Percentiles rank a stretch among this genome's conserved stretches.
These are phyloP conservation scores for Acaromyces ingoldii DNA, from an alignment of 1,284 basidiomycete species.

Conservation along the genomic window DNA sequence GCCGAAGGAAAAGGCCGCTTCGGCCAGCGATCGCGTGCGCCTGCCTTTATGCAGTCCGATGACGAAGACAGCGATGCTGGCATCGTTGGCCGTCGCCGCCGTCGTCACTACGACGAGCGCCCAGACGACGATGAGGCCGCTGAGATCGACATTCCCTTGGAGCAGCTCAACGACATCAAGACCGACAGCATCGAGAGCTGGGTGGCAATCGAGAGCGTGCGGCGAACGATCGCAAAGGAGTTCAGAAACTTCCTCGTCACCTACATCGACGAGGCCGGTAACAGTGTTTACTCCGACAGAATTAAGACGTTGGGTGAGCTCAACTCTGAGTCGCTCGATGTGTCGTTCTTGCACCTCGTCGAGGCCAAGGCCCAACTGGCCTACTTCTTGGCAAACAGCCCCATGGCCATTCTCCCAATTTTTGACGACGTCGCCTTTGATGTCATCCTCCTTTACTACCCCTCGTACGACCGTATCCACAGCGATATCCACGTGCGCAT, in stretches of 20 bases:
- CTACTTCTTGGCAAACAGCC: slow-evolving; percentile 94
- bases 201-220: slow-evolving; percentile 87
- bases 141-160: slow-evolving; percentile 73
- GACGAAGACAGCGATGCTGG: slow-evolving; percentile 54
- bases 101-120: slow-evolving; percentile 55
- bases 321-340: slow-evolving; percentile 80
- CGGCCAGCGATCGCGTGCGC: slow-evolving; percentile 65
- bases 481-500: slow-evolving; percentile 97
- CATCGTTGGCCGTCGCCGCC: slow-evolving; percentile 49
- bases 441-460: slow-evolving; percentile 91
- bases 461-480: slow-evolving; percentile 92
- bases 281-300: slow-evolving; percentile 88
- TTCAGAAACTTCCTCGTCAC: slow-evolving; percentile 95
- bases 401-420: slow-evolving; percentile 82
- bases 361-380: slow-evolving; percentile 88
- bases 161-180: slow-evolving; percentile 95
- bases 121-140: slow-evolving; percentile 61
- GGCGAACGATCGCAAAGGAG: slow-evolving; percentile 80
- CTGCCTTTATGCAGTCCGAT: slow-evolving; percentile 74
- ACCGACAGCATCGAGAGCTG: slow-evolving; percentile 94
- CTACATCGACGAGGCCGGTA: slow-evolving; percentile 83
- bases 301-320: slow-evolving; percentile 93
- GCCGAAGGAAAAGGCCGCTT: slow-evolving; percentile 58
- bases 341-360: slow-evolving; percentile 88
- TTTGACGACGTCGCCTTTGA: slow-evolving; percentile 94